Evolutionary conservation across 164 flowering plant species (phyloP).

Genomic region (Cinnamomum chago): DNA sequence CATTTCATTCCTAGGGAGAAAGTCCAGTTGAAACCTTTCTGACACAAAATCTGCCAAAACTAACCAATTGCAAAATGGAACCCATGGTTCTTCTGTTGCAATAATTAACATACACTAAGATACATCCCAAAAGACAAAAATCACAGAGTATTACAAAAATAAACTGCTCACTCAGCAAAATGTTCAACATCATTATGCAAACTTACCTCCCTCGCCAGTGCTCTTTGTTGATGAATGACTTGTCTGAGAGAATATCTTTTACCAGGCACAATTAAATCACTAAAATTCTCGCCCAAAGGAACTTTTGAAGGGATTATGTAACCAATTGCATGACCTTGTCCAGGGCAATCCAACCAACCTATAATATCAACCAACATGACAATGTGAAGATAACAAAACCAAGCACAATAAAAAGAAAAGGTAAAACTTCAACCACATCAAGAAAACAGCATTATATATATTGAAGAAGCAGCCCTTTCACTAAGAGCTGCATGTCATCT

Average conservation of each 20-base stretch:
- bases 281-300: constrained; percentile 77
- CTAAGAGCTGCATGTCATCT: too few relatives aligned
- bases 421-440: neutral
- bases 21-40: too few relatives aligned
- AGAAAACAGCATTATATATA: neutral
- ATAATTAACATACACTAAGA: neutral
- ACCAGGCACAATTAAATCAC: constrained; percentile 68
- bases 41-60: neutral
- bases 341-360: constrained; percentile 97
- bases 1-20: too few relatives aligned
- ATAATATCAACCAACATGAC: constrained; percentile 10
- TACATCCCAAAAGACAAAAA: neutral
- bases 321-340: constrained; percentile 55
- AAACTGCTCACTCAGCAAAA: neutral
- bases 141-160: neutral
- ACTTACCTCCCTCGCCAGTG: constrained; percentile 61
- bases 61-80: neutral
- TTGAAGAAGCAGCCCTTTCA: neutral
- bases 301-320: constrained; percentile 83
- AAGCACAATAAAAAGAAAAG: neutral
- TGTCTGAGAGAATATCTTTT: constrained; percentile 86
- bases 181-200: neutral
- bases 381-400: neutral
- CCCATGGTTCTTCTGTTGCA: neutral
- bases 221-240: constrained; percentile 78